Evolutionary conservation across 2,329 filamentous ascomycete genomes (phyloP), one percentile per base, ranked within the genome.

Genomic region (Aspergillus tanneri): DNA sequence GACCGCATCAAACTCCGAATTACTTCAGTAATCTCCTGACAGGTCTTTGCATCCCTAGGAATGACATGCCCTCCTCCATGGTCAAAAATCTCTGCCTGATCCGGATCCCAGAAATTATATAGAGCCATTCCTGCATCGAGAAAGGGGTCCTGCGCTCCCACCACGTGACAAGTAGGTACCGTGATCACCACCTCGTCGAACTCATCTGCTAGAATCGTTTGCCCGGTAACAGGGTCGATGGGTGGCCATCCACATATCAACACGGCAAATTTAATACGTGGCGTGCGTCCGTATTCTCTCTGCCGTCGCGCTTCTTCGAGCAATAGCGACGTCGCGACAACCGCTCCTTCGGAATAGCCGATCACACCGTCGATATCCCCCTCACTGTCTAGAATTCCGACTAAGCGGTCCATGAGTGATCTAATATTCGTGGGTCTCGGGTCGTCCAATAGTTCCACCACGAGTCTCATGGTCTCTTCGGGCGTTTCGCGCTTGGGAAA

Each of bases 11-110:
- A 11, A 2, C 21, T 35, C 8, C 27, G 24, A n/a, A 46, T 9
- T 2, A 39, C 16, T 18, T 46, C 35, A 10, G 18, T 24, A n/a
- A 41, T 18, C n/a, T 44, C 41, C 21, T 36, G 41, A 18, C 30
- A 23, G 3, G 28, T 44, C 1, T 34, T 19, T n/a, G 23, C 25
- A 2, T 42, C 45, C 2, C 80, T 70, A 0, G 83, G 82, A 4
- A 85, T 68, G 0, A 80, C 84, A 59, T 86, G 83, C 0, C 82
- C 83, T 57, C 84, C 84, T 4, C 80, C 82, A 53, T 84, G 81
- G 55, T 86, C 82, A 51, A 85, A 85, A n/a, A 85, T 71, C 25
- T 75, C 72, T 0, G 81, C 81, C 1, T 69, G 77, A 48, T 85
- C 81, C 0, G 75, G 75, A 38, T 84, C 78, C 54, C 82, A 86